A percentile compares a stretch with the other conserved stretches of the same genome.
Evolutionary conservation across 768 basidiomycete species (phyloP).

Genomic region (Lentinula aciculospora): DNA sequence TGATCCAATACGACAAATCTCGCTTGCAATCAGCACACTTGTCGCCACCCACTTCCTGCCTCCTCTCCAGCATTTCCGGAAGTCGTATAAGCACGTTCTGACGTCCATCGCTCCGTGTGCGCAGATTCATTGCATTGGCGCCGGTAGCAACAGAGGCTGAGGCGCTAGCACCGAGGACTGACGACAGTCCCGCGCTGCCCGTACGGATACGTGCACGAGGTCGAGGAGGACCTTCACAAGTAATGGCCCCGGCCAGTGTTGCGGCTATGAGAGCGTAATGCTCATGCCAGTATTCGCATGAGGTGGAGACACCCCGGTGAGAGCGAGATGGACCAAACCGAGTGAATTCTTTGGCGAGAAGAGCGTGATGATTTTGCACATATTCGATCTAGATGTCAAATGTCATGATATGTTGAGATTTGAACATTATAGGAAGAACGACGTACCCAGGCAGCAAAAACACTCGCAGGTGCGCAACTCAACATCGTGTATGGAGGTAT

Average conservation of each 20-base stretch:
- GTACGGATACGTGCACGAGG: neutral
- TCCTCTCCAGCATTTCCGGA: slow-evolving; percentile 5
- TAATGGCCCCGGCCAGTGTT: neutral
- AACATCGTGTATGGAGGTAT: slow-evolving; percentile 9
- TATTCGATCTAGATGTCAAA: slow-evolving; percentile 1
- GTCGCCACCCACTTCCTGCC: slow-evolving; percentile 6
- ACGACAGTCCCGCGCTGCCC: neutral
- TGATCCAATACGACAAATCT: slow-evolving; percentile 9
- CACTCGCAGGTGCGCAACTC: slow-evolving; percentile 4
- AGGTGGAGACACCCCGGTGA: slow-evolving; percentile 4
- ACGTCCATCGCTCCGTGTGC: neutral
- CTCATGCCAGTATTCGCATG: slow-evolving; percentile 10
- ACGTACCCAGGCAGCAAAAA: slow-evolving; percentile 11
- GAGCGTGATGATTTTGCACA: slow-evolving; percentile 3
- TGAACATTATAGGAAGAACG: neutral
- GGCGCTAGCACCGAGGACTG: neutral
- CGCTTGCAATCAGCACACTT: slow-evolving; percentile 11
- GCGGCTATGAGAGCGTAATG: slow-evolving; percentile 10
- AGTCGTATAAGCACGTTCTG: slow-evolving; percentile 6
- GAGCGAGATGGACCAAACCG: slow-evolving; percentile 9
- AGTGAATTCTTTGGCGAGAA: slow-evolving; percentile 10
- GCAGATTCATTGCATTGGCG: neutral
- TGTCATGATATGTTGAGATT: neutral
- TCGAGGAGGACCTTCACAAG: neutral
- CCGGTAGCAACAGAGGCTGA: slow-evolving; percentile 3